Evolutionary conservation across 495 filamentous ascomycete genomes (phyloP).

Genomic region (Hypoxylon subgilvum): DNA sequence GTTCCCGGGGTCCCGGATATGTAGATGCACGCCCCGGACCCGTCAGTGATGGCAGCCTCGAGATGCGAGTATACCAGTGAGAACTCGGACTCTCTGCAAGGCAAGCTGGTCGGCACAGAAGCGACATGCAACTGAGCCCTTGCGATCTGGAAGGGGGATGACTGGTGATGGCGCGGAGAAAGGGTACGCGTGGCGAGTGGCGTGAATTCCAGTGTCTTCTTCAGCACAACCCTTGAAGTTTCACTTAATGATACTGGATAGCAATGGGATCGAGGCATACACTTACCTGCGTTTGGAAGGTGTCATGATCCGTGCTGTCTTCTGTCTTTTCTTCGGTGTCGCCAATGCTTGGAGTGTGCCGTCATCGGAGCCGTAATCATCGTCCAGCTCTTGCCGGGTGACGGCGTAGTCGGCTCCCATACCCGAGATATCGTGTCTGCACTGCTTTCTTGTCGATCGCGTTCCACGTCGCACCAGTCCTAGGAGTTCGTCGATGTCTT

Average conservation of each 20-base stretch:
- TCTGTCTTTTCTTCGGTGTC: conserved; percentile 50
- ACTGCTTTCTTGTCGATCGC: conserved; percentile 70
- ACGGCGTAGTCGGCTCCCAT: conserved; percentile 58
- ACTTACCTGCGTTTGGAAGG: conserved; percentile 41
- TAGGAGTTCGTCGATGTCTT: conserved; percentile 67
- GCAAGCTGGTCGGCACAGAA: conserved; percentile 83
- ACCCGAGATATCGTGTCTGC: conserved; percentile 24
- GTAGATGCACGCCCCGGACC: conserved; percentile 94
- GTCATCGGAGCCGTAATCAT: conserved; percentile 54
- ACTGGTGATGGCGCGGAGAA: conserved; percentile 74
- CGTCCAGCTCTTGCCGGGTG: conserved; percentile 36
- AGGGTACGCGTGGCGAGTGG: conserved; percentile 87
- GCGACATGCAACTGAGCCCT: conserved; percentile 91
- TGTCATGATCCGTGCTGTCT: conserved; percentile 35
- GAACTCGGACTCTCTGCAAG: conserved; percentile 93
- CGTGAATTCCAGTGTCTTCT: conserved; percentile 93
- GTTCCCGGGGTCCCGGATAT: conserved; percentile 99
- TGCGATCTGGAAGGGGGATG: conserved; percentile 89
- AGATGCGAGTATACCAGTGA: conserved; percentile 89
- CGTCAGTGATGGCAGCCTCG: conserved; percentile 91
- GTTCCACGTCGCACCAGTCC: conserved; percentile 71
- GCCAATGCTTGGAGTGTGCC: conserved; percentile 41
- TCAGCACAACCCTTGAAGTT: conserved; percentile 73
- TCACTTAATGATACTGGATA: conserved; percentile 67
- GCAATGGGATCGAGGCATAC: neutral